These are phyloP conservation scores for Phytophthora aleatoria DNA, from an alignment of 352 stramenopile genomes.

Conservation along the genomic window DNA sequence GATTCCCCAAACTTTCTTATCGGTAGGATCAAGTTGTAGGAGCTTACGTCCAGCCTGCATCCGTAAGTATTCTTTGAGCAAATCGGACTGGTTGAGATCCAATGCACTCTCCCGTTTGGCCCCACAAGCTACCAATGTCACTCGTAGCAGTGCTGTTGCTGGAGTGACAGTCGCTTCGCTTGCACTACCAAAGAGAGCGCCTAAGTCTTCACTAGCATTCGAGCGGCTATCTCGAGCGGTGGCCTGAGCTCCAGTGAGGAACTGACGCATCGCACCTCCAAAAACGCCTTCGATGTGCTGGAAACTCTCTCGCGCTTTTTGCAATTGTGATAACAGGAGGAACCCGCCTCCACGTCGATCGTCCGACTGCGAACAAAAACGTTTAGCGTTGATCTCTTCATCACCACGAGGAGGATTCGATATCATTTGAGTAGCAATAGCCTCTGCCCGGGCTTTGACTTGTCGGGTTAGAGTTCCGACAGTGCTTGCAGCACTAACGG, in stretches of 20 bases:
- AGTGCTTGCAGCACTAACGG: constrained; percentile 7
- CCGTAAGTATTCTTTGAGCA: constrained; percentile 53
- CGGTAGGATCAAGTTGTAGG: constrained; percentile 38
- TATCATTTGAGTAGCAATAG: constrained; percentile 19
- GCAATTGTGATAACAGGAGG: constrained; percentile 40
- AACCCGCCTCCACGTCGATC: constrained; percentile 52
- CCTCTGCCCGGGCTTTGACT: constrained; percentile 22
- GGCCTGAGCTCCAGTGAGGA: constrained; percentile 49
- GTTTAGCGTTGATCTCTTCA: constrained; percentile 50
- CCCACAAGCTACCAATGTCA: constrained; percentile 38
- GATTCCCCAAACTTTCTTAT: constrained; percentile 29
- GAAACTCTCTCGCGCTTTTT: constrained; percentile 28
- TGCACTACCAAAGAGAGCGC: constrained; percentile 11
- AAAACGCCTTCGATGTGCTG: constrained; percentile 36
- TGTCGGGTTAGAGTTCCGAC: constrained; percentile 30
- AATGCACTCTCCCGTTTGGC: constrained; percentile 43
- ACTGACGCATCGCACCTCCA: constrained; percentile 52
- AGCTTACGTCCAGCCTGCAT: constrained; percentile 33
- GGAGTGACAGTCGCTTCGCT: not conserved
- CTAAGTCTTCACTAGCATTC: constrained; percentile 3
- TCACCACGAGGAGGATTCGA: constrained; percentile 38
- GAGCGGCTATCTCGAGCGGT: constrained; percentile 22
- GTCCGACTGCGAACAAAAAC: constrained; percentile 37
- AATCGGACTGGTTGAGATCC: constrained; percentile 24
- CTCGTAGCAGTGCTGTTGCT: constrained; percentile 33